A percentile compares a stretch with the other conserved stretches of the same genome.
phyloP scores from a whole-genome alignment of 352 stramenopile species.

The Thalassiosira hispida region DNA sequence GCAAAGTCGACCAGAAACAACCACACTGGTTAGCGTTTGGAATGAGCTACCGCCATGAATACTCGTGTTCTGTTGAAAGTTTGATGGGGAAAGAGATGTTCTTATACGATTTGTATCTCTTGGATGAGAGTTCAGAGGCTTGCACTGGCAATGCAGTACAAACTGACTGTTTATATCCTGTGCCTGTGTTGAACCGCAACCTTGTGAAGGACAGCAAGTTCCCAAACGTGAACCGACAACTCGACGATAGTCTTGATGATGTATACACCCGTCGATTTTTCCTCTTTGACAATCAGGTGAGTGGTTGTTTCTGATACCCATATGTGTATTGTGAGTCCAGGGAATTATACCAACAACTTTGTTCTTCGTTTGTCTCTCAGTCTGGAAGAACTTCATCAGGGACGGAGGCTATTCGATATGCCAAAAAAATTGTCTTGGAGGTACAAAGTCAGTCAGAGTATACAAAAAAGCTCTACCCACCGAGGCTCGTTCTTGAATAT shows the following conservation, averaged over 20 bases:
- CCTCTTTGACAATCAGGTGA: constrained; percentile 86
- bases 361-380: constrained; percentile 12
- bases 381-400: constrained; percentile 49
- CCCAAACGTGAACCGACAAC: constrained; percentile 86
- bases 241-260: constrained; percentile 85
- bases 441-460: constrained; percentile 77
- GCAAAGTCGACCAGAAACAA: constrained; percentile 2
- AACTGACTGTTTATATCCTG: constrained; percentile 82
- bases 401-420: constrained; percentile 85
- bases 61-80: constrained; percentile 84
- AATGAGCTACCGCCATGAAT: constrained; percentile 76
- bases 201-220: constrained; percentile 73
- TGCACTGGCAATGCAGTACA: constrained; percentile 22
- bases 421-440: constrained; percentile 83
- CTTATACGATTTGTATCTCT: constrained; percentile 91
- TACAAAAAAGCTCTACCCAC: constrained; percentile 81
- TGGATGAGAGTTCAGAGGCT: constrained; percentile 86
- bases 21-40: constrained; percentile 88
- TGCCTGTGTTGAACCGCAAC: constrained; percentile 90
- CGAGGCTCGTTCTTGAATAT: constrained; percentile 87
- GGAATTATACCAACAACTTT: neutral
- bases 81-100: constrained; percentile 71
- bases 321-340: neutral
- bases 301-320: neutral
- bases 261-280: constrained; percentile 92